Evolutionary conservation across 495 filamentous ascomycete genomes (phyloP), one percentile per base, ranked within the genome.

Genomic region (Massariosphaeria phaeospora): DNA sequence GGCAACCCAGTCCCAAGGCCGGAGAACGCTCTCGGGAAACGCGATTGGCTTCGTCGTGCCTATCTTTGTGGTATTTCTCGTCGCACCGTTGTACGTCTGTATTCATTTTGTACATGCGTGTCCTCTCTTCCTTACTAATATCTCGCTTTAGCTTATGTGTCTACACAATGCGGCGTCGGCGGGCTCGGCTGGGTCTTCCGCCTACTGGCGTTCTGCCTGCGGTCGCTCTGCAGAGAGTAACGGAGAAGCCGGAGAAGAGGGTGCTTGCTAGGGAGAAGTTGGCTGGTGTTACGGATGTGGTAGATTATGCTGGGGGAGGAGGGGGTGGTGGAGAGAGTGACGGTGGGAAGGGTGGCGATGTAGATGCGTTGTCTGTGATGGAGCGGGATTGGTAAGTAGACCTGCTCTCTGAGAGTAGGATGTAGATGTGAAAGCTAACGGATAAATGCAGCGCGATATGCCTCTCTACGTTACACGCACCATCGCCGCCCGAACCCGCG

Each of bases 371-470:
- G n/a, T n/a, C 52, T 2, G 13, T 39, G 2, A 1, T 41, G 12
- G 52, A 55, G 18, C 38, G 35, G 26, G 52, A 55, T 8, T 55
- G 52, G 52, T 48, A 47, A 34, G 51, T 54, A 2, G 24, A 12
- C 10, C n/a, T 23, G 15, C 2, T 9, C 13, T 51, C 25, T 26
- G 17, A 5, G 20, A 46, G 27, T 12, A 46, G 24, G 12, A 46
- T 39, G 18, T 26, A 15, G 20, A 24, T 3, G 4, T 3, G 21
- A 27, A 30, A 2, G 34, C 23, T 50, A n/a, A 49, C 39, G 34
- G 10, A 12, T 5, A 8, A 27, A 23, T 34, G 25, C 23, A 59
- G 55, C 23, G 48, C 55, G 23, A 59, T 59, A 46, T 59, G 55
- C 43, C 49, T 59, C 27, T 59, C 49, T 1, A 25, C 41, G 3